Conservation (phyloP, 2,329 filamentous ascomycete species). For the Penicillium rolfsii region DNA sequence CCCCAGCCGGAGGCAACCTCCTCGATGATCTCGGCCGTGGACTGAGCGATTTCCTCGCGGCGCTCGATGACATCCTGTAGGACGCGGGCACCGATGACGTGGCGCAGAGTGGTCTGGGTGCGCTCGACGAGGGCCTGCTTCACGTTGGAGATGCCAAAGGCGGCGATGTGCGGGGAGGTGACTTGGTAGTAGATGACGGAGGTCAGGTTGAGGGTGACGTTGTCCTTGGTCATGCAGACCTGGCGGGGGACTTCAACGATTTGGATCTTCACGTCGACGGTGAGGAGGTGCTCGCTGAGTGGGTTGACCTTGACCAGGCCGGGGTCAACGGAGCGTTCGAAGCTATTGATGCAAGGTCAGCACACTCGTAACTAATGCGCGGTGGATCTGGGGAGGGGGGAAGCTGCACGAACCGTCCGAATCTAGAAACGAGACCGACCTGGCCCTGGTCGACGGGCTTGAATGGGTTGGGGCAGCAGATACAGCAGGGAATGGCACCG, state of each 20-base stretch:
- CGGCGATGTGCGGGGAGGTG: constrained; percentile 90
- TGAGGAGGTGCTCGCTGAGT: constrained; percentile 82
- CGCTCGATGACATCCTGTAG: constrained; percentile 98
- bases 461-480: constrained; percentile 93
- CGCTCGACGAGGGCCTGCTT: constrained; percentile 96
- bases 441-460: constrained; percentile 91
- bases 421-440: constrained; percentile 93
- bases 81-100: constrained; percentile 93
- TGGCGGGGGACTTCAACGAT: constrained; percentile 95
- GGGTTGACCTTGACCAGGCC: constrained; percentile 98
- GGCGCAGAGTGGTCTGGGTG: constrained; percentile 94
- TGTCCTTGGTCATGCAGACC: constrained; percentile 99
- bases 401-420: constrained; percentile 61
- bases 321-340: constrained; percentile 94
- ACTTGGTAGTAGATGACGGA: constrained; percentile 99
- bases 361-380: background rate
- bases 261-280: constrained; percentile 99
- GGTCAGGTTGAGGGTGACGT: constrained; percentile 89
- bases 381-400: no score
- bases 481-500: constrained; percentile 88
- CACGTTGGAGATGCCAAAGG: constrained; percentile 94
- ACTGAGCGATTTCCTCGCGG: constrained; percentile 93
- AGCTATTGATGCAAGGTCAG: constrained; percentile 46
- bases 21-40: constrained; percentile 95
- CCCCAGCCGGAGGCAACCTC: constrained; percentile 94